Conservation (phyloP, 441 rosid genomes). For the Eruca vesicaria region DNA sequence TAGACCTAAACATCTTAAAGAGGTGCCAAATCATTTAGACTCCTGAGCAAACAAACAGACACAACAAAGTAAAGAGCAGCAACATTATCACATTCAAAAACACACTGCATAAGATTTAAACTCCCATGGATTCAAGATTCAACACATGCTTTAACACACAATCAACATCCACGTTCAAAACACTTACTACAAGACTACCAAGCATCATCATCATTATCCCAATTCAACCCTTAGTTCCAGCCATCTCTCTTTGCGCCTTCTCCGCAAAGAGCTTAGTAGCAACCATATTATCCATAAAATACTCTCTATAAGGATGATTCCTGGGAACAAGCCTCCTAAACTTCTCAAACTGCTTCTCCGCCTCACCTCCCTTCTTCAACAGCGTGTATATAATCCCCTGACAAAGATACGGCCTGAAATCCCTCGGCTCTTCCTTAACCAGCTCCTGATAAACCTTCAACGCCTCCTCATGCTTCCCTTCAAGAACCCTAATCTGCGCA, state of each 20-base stretch:
- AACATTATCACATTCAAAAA: neutral
- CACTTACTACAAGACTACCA: slow-evolving; percentile 13
- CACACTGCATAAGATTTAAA: slow-evolving; percentile 7
- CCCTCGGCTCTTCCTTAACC: neutral
- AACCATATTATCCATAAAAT: neutral
- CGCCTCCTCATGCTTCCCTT: neutral
- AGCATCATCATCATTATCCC: neutral
- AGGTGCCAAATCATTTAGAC: neutral
- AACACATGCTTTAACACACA: slow-evolving; percentile 1
- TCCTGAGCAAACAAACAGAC: neutral
- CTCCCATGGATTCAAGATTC: neutral
- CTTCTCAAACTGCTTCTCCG: neutral
- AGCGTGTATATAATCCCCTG: neutral
- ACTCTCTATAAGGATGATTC: neutral
- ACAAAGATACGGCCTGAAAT: neutral
- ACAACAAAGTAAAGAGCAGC: neutral
- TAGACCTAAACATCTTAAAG: neutral
- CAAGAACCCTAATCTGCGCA: neutral
- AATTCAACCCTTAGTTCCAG: neutral
- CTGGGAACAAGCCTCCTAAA: neutral
- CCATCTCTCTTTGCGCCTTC: neutral
- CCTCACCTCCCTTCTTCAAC: neutral
- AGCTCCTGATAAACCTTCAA: neutral
- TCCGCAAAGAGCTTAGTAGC: neutral
- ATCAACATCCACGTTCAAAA: slow-evolving; percentile 2